Conservation (phyloP, 306 rosid genomes). For the Trifolium repens region DNA sequence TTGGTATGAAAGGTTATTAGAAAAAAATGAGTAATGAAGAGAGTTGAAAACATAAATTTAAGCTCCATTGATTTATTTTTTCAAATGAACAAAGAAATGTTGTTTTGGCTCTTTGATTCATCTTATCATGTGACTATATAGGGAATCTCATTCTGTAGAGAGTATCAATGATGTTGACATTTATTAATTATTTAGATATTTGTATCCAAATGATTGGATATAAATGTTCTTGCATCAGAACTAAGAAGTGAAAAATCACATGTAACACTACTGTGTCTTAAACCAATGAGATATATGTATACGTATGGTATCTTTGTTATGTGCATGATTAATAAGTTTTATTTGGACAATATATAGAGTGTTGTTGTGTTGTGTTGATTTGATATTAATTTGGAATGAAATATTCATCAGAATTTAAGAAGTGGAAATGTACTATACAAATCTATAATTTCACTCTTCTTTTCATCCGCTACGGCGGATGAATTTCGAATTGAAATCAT, state of each 20-base stretch:
- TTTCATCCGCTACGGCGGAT: no score
- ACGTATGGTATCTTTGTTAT: background rate
- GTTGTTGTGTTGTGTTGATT: background rate
- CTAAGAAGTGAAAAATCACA: background rate
- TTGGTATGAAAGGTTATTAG: slow-evolving; percentile 17
- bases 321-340: background rate
- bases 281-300: background rate
- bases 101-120: slow-evolving; percentile 15
- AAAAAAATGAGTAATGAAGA: slow-evolving; percentile 19
- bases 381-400: background rate
- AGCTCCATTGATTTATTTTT: slow-evolving; percentile 26
- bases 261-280: background rate
- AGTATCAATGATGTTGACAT: slow-evolving; percentile 34
- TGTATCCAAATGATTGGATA: background rate
- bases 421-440: background rate
- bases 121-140: slow-evolving; percentile 20
- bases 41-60: slow-evolving; percentile 7
- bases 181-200: background rate
- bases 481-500: no score
- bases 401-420: background rate
- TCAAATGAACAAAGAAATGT: background rate
- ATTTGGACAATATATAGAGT: background rate
- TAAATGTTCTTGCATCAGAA: background rate
- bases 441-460: no score
- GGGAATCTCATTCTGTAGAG: background rate